A percentile compares a stretch with the other conserved stretches of the same genome.
phyloP scores from a whole-genome alignment of 2,329 filamentous ascomycete species.

The Colletotrichum tabaci region DNA sequence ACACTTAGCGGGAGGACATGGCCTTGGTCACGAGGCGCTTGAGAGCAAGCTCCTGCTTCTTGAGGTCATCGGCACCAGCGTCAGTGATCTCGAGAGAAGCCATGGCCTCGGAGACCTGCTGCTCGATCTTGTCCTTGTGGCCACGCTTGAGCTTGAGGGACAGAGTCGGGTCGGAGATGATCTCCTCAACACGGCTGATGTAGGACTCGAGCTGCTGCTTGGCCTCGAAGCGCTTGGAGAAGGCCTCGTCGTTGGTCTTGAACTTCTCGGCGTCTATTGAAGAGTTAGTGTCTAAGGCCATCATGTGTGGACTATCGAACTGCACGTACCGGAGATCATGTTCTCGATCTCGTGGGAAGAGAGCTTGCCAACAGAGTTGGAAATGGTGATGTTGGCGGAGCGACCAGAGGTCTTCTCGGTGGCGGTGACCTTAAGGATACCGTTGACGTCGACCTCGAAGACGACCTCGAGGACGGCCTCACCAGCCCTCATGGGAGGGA shows the following conservation, averaged over 20 bases:
- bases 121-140: constrained; percentile 99
- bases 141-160: constrained; percentile 98
- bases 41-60: constrained; percentile 99
- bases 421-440: constrained; percentile 99
- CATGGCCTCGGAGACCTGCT: constrained; percentile 97
- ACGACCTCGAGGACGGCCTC: constrained; percentile 97
- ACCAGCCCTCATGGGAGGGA: constrained; percentile 90
- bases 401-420: constrained; percentile 99
- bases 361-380: constrained; percentile 99
- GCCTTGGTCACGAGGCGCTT: constrained; percentile 99
- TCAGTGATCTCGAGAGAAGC: constrained; percentile 96
- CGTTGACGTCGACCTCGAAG: constrained; percentile 99
- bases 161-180: constrained; percentile 95
- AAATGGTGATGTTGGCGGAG: constrained; percentile 99
- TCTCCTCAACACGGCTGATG: constrained; percentile 98
- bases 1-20: constrained; percentile 87
- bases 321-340: constrained; percentile 85
- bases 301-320: constrained; percentile 36
- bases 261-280: constrained; percentile 90
- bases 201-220: constrained; percentile 99
- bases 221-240: constrained; percentile 99
- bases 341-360: constrained; percentile 94
- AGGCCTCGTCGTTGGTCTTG: constrained; percentile 97
- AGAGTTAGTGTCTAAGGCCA: constrained; percentile 44
- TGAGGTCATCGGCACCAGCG: constrained; percentile 90